A percentile compares a stretch with the other conserved stretches of the same genome.
Evolutionary conservation across 163 green algal species (phyloP).

Genomic region (Chloromonas sp.): DNA sequence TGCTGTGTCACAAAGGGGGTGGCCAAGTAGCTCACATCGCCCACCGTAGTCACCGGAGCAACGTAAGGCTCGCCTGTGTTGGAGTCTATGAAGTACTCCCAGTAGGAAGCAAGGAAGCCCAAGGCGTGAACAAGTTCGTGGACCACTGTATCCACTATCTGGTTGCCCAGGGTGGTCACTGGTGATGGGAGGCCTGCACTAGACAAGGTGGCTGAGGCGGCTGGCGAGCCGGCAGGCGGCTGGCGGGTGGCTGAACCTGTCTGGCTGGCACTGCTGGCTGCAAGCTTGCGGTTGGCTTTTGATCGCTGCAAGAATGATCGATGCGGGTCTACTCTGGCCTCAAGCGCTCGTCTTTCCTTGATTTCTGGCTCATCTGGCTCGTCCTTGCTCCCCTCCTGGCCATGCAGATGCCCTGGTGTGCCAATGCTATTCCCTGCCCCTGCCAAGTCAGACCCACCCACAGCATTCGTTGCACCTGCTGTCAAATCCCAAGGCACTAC

Average conservation of each 20-base stretch:
- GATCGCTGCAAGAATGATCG: too few species aligned
- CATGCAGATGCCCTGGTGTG: too few species aligned
- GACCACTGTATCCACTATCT: not conserved
- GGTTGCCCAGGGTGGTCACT: not conserved
- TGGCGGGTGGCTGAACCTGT: not conserved
- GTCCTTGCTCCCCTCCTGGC: too few species aligned
- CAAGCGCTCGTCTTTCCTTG: too few species aligned
- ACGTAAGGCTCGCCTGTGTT: not conserved
- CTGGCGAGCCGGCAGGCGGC: not conserved
- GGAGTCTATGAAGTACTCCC: not conserved
- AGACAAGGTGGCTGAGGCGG: not conserved
- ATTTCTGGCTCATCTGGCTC: too few species aligned
- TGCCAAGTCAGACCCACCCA: too few species aligned
- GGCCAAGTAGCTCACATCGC: not conserved
- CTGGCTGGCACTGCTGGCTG: not conserved
- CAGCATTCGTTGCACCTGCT: too few species aligned
- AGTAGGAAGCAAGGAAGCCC: constrained; percentile 2
- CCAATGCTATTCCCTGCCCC: too few species aligned
- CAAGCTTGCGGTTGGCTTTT: too few species aligned
- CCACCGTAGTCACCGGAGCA: not conserved
- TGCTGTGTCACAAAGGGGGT: not conserved
- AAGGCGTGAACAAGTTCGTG: constrained; percentile 1
- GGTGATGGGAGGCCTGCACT: not conserved
- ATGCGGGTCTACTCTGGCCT: too few species aligned
- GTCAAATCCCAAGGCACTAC: too few species aligned